A percentile compares a stretch with the other conserved stretches of the same genome.
phyloP scores from a whole-genome alignment of 192 early-diverging fungal genomes.

The Diversispora epigaea region DNA sequence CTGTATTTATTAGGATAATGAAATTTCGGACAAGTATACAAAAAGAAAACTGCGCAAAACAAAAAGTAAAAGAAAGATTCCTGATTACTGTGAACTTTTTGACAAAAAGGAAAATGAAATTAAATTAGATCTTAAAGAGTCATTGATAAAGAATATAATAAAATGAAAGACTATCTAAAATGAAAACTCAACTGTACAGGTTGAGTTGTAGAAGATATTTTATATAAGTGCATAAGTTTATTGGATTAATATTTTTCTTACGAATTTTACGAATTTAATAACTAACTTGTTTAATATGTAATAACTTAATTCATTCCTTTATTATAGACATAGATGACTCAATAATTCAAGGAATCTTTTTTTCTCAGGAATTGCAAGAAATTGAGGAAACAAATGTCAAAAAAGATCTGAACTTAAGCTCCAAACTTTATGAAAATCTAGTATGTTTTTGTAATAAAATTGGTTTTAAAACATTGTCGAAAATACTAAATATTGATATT shows the following conservation, averaged over 20 bases:
- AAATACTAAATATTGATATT: slow-evolving; percentile 15
- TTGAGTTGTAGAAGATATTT: not conserved
- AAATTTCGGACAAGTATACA: slow-evolving; percentile 53
- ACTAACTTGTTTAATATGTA: not conserved
- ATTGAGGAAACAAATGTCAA: slow-evolving; percentile 2
- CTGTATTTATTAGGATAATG: slow-evolving; percentile 53
- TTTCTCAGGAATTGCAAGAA: not conserved
- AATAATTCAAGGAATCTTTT: not conserved
- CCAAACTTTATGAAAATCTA: slow-evolving; percentile 7
- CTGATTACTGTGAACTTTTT: not conserved
- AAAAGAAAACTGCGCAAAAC: not conserved
- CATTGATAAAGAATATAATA: not conserved
- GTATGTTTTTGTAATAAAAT: slow-evolving; percentile 4
- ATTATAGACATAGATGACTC: not conserved
- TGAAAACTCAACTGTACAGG: slow-evolving; percentile 7
- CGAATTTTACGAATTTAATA: not conserved
- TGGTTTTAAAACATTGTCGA: slow-evolving; percentile 24
- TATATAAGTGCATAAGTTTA: slow-evolving; percentile 1
- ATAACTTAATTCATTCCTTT: slow-evolving; percentile 30
- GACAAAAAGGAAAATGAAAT: slow-evolving; percentile 1
- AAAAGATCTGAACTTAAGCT: slow-evolving; percentile 15
- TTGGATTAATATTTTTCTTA: slow-evolving; percentile 11
- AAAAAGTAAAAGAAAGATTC: not conserved
- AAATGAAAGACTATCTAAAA: slow-evolving; percentile 7
- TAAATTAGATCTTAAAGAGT: slow-evolving; percentile 1